Evolutionary conservation across 1,139 yeast species (phyloP).

Genomic region (Protomyces arabidopsidicola): DNA sequence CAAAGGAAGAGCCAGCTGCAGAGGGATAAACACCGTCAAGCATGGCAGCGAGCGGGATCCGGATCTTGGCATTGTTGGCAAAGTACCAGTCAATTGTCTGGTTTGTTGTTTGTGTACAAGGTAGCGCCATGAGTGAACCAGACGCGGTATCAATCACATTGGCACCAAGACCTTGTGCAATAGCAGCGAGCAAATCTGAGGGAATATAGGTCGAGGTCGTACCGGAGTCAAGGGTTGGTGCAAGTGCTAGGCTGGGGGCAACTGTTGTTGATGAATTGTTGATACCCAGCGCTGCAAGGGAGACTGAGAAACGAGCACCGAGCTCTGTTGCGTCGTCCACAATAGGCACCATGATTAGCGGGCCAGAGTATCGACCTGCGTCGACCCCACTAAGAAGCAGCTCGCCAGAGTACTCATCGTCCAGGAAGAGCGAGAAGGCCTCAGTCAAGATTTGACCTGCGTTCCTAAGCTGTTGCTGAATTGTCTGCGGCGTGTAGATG

Average conservation of each 20-base stretch:
- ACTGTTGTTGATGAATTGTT: not conserved
- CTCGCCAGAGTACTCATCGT: slow-evolving; percentile 45
- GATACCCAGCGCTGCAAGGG: slow-evolving; percentile 28
- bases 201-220: slow-evolving; percentile 58
- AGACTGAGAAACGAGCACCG: slow-evolving; percentile 27
- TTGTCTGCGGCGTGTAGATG: slow-evolving; percentile 15
- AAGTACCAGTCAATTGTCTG: slow-evolving; percentile 42
- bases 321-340: slow-evolving; percentile 29
- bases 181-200: slow-evolving; percentile 38
- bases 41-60: slow-evolving; percentile 39
- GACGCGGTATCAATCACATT: slow-evolving; percentile 37
- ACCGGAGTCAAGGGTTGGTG: slow-evolving; percentile 55
- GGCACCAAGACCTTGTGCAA: slow-evolving; percentile 44
- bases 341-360: slow-evolving; percentile 37
- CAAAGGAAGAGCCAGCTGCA: slow-evolving; percentile 13
- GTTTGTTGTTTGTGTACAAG: slow-evolving; percentile 26
- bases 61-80: slow-evolving; percentile 42
- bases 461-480: slow-evolving; percentile 20
- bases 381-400: slow-evolving; percentile 60
- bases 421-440: slow-evolving; percentile 44
- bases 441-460: slow-evolving; percentile 14
- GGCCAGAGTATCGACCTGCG: slow-evolving; percentile 49
- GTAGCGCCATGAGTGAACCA: slow-evolving; percentile 35
- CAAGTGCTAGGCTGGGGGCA: slow-evolving; percentile 23
- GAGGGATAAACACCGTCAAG: slow-evolving; percentile 21